phyloP scores from a whole-genome alignment of 345 rosid species.

The Murraya paniculata region DNA sequence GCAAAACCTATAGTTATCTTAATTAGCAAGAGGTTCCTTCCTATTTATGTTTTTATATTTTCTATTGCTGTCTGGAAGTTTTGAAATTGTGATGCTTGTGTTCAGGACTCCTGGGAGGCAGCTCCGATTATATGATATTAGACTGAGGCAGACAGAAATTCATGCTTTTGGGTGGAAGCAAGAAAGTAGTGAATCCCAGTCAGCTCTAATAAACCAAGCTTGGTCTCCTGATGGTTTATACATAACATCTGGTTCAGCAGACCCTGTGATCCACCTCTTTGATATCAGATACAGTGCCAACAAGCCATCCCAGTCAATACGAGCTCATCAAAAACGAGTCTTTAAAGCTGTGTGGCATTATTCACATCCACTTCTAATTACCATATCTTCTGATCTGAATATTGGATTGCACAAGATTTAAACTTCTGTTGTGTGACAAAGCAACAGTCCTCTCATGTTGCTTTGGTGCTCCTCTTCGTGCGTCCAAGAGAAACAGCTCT shows the following conservation, averaged over 20 bases:
- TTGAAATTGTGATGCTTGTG: neutral
- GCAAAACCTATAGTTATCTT: neutral
- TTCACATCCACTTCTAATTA: constrained; percentile 69
- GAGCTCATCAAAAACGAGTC: constrained; percentile 86
- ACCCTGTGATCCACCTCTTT: constrained; percentile 81
- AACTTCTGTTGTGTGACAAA: neutral
- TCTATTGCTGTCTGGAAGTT: neutral
- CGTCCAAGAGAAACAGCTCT: neutral
- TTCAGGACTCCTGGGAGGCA: constrained; percentile 78
- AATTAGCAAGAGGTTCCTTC: neutral
- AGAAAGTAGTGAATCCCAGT: constrained; percentile 90
- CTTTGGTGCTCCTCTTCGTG: neutral
- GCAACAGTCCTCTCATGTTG: neutral
- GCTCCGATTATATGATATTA: constrained; percentile 73
- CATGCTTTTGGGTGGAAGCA: constrained; percentile 95
- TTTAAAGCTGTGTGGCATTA: constrained; percentile 85
- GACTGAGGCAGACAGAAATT: constrained; percentile 73
- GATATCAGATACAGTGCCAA: constrained; percentile 77
- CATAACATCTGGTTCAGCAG: constrained; percentile 87
- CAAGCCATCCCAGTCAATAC: constrained; percentile 77
- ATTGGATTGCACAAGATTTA: constrained; percentile 74
- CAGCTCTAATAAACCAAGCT: constrained; percentile 85
- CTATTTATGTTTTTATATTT: neutral
- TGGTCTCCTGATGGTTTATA: constrained; percentile 94
- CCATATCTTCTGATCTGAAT: constrained; percentile 84